A percentile compares a stretch with the other conserved stretches of the same genome.
phyloP scores from a whole-genome alignment of 257 asterid genomes.

The Solanum corneliomulleri region DNA sequence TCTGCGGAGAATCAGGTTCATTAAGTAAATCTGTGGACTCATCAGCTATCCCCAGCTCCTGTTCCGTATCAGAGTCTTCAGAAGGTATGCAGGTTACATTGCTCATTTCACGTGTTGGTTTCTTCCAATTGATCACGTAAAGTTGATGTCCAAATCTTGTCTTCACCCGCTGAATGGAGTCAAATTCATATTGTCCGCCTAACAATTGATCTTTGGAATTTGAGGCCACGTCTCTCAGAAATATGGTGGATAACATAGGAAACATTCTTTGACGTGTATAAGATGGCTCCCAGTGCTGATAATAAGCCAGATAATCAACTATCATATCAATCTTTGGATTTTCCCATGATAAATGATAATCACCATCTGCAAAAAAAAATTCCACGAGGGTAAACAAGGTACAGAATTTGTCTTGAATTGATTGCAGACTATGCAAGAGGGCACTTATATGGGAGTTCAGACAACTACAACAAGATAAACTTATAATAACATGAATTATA shows the following conservation, averaged over 20 bases:
- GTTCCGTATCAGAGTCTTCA: slow-evolving; percentile 25
- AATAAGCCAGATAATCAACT: slow-evolving; percentile 57
- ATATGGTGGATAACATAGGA: slow-evolving; percentile 71
- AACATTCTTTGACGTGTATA: slow-evolving; percentile 67
- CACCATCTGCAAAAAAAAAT: slow-evolving; percentile 41
- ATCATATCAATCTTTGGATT: slow-evolving; percentile 58
- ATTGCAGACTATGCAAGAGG: background rate
- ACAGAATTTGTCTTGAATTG: background rate
- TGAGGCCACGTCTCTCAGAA: slow-evolving; percentile 55
- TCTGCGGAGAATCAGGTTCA: slow-evolving; percentile 42
- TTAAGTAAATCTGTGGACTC: slow-evolving; percentile 39
- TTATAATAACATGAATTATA: background rate
- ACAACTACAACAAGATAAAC: background rate
- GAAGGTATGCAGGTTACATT: slow-evolving; percentile 15
- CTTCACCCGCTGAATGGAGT: slow-evolving; percentile 69
- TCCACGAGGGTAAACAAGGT: background rate
- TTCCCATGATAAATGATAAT: slow-evolving; percentile 37
- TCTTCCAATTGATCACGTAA: slow-evolving; percentile 73
- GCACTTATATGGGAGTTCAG: background rate
- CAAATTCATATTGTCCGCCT: slow-evolving; percentile 61
- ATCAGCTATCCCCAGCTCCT: slow-evolving; percentile 28
- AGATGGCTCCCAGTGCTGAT: slow-evolving; percentile 88
- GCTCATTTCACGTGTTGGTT: slow-evolving; percentile 18
- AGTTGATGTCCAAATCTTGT: slow-evolving; percentile 53
- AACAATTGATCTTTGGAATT: slow-evolving; percentile 30